Base-by-base conservation (phyloP, 1,284 basidiomycete species). In the Trametes sp. region DNA sequence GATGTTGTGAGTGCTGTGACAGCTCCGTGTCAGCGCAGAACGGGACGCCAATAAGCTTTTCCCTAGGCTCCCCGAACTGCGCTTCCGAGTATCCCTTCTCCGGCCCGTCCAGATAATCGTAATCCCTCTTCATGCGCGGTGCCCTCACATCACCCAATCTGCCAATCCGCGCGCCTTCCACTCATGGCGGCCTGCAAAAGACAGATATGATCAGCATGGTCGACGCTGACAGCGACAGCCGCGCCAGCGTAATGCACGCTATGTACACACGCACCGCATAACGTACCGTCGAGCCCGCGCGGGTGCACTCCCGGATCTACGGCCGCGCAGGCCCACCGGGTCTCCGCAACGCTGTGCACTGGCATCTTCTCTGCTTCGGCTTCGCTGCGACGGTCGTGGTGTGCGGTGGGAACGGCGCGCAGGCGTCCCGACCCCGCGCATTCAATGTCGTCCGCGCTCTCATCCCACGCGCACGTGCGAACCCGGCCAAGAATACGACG, bases 311-410 rank as follows among this genome's bases (percentile, higher is more conserved):
- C 42, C 42, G 21, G 42, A 45, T 45, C 42, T 35, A 11, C 49
- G 19, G 13, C 49, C 31, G 4, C 14, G 38, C 13, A 41, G 16
- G 4, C 44, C n/a, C n/a, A n/a, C 45, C 9, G 23, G 28, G 24
- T 29, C 16, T 31, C 28, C 16, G 28, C 46, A 19, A 50, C 19
- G 16, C 24, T n/a, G n/a, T n/a, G 14, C 16, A 26, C n/a, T n/a
- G 21, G 3, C 35, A 36, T 13, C 35, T 4, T 41, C 35, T 6
- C 6, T n/a, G 50, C 50, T 44, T 57, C 56, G 4, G 28, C 56
- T 58, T 58, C 56, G 38, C 56, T 54, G 57, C 57, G 57, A 59
- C 33, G 8, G 41, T 41, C 57, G 57, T 54, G 57, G 57, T 48
- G 44, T 26, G 31, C 29, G 33, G 51, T 59, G 57, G 44, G 57